Evolutionary conservation across 352 stramenopile genomes (phyloP), one percentile per base, ranked within the genome.

Genomic region (Phytopythium boreale): DNA sequence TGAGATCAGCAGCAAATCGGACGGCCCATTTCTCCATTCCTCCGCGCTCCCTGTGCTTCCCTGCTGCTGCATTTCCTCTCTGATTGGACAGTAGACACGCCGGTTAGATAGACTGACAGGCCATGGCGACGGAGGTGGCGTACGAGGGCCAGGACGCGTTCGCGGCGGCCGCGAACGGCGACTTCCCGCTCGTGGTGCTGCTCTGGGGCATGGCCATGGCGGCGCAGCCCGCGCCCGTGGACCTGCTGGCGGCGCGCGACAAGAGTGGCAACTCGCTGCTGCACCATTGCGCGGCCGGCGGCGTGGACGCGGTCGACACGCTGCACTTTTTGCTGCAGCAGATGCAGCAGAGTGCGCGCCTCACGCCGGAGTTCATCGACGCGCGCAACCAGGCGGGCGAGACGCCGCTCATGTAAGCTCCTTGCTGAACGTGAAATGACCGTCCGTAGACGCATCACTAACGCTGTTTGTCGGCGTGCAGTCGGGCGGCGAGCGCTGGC

Each of bases 171-270:
- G 79, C 82, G 24, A 92, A 92, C 67, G 86, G 86, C 29, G 84
- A 95, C 67, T 95, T 95, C 59, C 87, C 87, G 51, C 84, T 95
- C 17, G 81, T 95, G 20, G 87, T 95, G 55, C 70, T 95, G 60
- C 72, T 95, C 6, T 95, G 87, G 87, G 86, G 87, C 12, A 95
- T 95, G 84, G 81, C 84, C 8, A 84, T 91, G 70, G 86, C 83
- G 11, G 70, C 73, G 69, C 79, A 87, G 56, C 82, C 80, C 4
- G 43, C 69, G 52, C 76, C 77, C 5, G 74, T 74, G 2, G 80
- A 93, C 59, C 59, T 93, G 60, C 64, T 90, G 39, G 69, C 62
- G 19, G 69, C 69, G 17, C 66, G 66, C 26, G 87, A 95, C 68
- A 56, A 51, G 3, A 26, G 67, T 31, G 75, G 77, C 34, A 95